Percentiles rank a stretch among this genome's conserved stretches.
These are phyloP conservation scores for Phytopythium helicoides DNA, from an alignment of 352 stramenopile genomes.

Conservation along the genomic window DNA sequence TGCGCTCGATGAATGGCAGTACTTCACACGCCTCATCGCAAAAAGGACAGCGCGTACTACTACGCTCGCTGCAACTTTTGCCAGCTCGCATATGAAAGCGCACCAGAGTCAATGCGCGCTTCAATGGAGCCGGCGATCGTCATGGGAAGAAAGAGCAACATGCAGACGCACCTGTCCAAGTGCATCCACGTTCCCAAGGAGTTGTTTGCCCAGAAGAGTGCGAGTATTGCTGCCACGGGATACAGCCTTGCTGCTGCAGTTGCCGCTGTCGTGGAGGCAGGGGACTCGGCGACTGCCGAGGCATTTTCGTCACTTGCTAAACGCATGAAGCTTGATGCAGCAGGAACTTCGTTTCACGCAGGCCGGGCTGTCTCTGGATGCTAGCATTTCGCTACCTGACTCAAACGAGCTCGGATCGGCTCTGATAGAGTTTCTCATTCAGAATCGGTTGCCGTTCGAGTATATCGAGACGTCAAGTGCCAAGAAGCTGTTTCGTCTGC, in stretches of 20 bases:
- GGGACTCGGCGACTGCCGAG: conserved; percentile 2
- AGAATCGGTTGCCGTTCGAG: conserved; percentile 64
- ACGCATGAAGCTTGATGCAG: conserved; percentile 12
- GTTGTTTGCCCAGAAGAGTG: conserved; percentile 19
- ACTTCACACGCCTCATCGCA: conserved; percentile 70
- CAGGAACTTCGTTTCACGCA: not conserved
- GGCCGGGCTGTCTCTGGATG: not conserved
- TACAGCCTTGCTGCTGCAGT: conserved; percentile 4
- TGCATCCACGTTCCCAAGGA: conserved; percentile 70
- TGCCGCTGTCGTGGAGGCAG: not conserved
- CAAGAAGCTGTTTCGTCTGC: conserved; percentile 41
- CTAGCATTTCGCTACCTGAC: conserved; percentile 2
- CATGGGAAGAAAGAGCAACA: conserved; percentile 77
- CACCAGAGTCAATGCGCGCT: conserved; percentile 39
- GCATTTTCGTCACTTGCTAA: conserved; percentile 17
- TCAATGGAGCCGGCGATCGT: conserved; percentile 57
- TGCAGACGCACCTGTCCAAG: conserved; percentile 82
- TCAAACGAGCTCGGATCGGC: conserved; percentile 21
- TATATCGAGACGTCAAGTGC: conserved; percentile 54
- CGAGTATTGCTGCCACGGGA: conserved; percentile 2
- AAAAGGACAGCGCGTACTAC: conserved; percentile 73
- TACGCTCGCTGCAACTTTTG: conserved; percentile 82
- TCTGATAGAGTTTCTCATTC: conserved; percentile 57
- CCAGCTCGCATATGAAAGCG: conserved; percentile 56
- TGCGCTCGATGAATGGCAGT: conserved; percentile 74